Percentiles rank a stretch among this genome's conserved stretches.
These are phyloP conservation scores for Saccharomycopsis hybrid DNA, from an alignment of 1,139 yeast genomes.

Conservation along the genomic window DNA sequence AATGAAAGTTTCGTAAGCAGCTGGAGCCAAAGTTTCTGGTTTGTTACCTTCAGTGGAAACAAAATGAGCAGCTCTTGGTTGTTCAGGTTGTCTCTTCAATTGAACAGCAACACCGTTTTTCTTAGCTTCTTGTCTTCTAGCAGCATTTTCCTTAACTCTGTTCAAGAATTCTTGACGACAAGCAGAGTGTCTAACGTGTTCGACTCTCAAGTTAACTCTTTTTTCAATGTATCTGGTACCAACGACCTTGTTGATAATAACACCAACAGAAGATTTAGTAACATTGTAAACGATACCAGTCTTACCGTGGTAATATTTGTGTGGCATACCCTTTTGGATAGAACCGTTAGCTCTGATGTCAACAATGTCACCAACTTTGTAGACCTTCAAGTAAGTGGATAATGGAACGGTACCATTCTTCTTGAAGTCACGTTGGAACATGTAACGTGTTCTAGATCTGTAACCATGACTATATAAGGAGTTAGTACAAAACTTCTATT, in stretches of 20 bases:
- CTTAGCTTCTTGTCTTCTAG: constrained; percentile 90
- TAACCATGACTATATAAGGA: constrained; percentile 95
- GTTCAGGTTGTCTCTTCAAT: constrained; percentile 97
- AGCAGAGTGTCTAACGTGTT: constrained; percentile 99
- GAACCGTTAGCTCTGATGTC: constrained; percentile 99
- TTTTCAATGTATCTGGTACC: constrained; percentile 99
- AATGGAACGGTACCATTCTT: constrained; percentile 93
- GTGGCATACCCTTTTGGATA: constrained; percentile 99
- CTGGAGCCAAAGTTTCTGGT: constrained; percentile 98
- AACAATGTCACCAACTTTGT: constrained; percentile 99
- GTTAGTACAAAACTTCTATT: too few species aligned
- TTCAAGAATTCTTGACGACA: constrained; percentile 98
- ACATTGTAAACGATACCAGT: constrained; percentile 99
- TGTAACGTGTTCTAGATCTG: constrained; percentile 99
- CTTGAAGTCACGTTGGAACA: constrained; percentile 99
- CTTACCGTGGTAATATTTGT: constrained; percentile 99
- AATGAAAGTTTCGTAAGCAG: constrained; percentile 98
- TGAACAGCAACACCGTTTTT: constrained; percentile 84
- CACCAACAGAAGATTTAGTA: constrained; percentile 98
- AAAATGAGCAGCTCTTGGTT: constrained; percentile 90
- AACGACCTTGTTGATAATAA: constrained; percentile 94
- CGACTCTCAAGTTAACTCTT: constrained; percentile 97
- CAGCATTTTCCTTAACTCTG: constrained; percentile 97
- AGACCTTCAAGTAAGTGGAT: constrained; percentile 94
- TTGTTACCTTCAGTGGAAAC: constrained; percentile 71